A percentile compares a stretch with the other conserved stretches of the same genome.
Conservation (phyloP, 306 rosid species). For the Vigna angularis region DNA sequence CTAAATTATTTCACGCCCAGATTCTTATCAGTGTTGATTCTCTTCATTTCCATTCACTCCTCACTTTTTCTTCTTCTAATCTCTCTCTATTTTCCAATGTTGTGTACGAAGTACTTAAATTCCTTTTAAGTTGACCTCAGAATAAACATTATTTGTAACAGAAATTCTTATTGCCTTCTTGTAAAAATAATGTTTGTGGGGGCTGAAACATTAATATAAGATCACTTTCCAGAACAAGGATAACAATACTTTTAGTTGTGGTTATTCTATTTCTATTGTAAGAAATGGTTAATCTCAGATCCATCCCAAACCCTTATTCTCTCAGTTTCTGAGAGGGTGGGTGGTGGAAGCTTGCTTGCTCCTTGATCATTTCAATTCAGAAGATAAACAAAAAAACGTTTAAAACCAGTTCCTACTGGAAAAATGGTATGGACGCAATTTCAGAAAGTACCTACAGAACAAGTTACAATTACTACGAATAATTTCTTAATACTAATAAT, state of each 20-base stretch:
- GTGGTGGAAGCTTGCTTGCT: not conserved
- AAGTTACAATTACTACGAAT: not conserved
- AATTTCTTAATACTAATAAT: not conserved
- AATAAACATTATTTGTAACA: not conserved
- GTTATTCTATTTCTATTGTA: not conserved
- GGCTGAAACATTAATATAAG: conserved; percentile 16
- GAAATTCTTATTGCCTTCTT: not conserved
- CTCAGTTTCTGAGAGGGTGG: not conserved
- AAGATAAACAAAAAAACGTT: not conserved
- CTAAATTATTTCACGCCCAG: too few relatives aligned
- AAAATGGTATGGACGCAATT: not conserved
- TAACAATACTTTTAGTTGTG: not conserved
- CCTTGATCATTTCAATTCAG: not conserved
- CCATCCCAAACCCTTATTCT: not conserved
- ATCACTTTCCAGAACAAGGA: not conserved
- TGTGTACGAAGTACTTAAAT: not conserved
- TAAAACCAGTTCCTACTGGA: not conserved
- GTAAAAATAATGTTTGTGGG: not conserved
- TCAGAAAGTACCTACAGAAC: not conserved
- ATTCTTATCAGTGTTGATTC: not conserved
- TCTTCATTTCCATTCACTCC: not conserved
- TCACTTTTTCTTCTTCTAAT: too few relatives aligned
- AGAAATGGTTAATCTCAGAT: not conserved
- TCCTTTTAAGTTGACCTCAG: not conserved
- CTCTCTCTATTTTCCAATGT: not conserved